Evolutionary conservation across 176 grass and related monocot genomes (phyloP).

Genomic region (Eleusine indica): DNA sequence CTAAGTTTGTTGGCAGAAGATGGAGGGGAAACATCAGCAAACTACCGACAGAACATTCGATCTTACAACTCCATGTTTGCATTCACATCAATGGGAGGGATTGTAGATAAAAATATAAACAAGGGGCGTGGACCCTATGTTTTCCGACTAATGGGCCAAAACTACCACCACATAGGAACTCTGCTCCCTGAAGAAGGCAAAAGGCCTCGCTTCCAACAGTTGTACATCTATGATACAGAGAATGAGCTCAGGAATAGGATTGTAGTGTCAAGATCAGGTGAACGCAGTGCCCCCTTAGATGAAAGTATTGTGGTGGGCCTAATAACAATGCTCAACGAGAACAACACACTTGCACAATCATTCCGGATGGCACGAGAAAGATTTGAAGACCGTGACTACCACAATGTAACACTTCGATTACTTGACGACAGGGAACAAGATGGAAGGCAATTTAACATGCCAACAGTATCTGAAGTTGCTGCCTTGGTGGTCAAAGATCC

Average conservation of each 20-base stretch:
- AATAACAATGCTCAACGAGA: slow-evolving; percentile 6
- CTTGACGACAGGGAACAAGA: background rate
- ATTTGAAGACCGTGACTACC: background rate
- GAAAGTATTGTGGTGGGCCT: slow-evolving; percentile 13
- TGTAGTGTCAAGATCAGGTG: background rate
- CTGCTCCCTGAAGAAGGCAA: slow-evolving; percentile 12
- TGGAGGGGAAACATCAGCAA: background rate
- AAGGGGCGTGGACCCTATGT: slow-evolving; percentile 23
- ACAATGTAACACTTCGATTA: background rate
- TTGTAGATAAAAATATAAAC: slow-evolving; percentile 31
- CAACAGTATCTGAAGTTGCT: slow-evolving; percentile 31
- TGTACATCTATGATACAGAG: slow-evolving; percentile 16
- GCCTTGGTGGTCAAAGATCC: slow-evolving; percentile 31
- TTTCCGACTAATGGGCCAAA: slow-evolving; percentile 30
- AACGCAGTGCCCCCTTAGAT: slow-evolving; percentile 10
- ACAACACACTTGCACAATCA: slow-evolving; percentile 35
- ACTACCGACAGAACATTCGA: background rate
- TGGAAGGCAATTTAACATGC: background rate
- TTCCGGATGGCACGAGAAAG: slow-evolving; percentile 41
- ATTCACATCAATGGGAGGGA: slow-evolving; percentile 28
- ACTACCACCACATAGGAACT: slow-evolving; percentile 31
- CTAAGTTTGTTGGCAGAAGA: slow-evolving; percentile 7
- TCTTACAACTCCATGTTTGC: slow-evolving; percentile 33
- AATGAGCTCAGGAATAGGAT: slow-evolving; percentile 41
- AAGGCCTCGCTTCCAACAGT: background rate